Conservation (phyloP, 2,329 filamentous ascomycete species). For the Colletotrichum cereale region DNA sequence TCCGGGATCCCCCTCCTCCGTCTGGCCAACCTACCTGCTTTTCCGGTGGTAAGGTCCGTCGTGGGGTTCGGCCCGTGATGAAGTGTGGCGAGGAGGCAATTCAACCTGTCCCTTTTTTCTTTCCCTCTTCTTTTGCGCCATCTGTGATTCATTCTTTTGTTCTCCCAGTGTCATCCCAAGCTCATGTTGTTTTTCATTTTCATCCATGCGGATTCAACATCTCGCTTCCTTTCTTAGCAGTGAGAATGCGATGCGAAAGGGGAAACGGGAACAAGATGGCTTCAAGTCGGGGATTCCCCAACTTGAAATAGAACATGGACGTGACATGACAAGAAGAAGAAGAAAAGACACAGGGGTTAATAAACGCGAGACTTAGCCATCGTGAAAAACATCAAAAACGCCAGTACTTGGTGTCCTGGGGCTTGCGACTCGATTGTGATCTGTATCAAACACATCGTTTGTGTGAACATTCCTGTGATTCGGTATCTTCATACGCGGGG, state of each 20-base stretch:
- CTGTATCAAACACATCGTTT: background rate
- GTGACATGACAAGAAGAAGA: background rate
- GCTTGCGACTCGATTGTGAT: background rate
- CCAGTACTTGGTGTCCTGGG: background rate
- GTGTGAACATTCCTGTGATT: slow-evolving; percentile 7
- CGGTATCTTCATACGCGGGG: slow-evolving; percentile 1
- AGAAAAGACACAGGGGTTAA: background rate
- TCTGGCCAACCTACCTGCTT: slow-evolving; percentile 2
- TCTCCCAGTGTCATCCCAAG: background rate
- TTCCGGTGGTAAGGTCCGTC: background rate
- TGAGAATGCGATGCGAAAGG: background rate
- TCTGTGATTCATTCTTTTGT: background rate
- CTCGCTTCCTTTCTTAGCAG: slow-evolving; percentile 19
- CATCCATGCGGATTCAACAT: slow-evolving; percentile 41
- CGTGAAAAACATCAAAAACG: background rate
- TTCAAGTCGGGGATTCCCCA: no score
- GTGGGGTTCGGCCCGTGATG: background rate
- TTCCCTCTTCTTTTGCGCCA: background rate
- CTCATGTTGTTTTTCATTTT: slow-evolving; percentile 1
- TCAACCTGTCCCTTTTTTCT: slow-evolving; percentile 27
- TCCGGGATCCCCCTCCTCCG: background rate
- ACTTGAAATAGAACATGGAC: background rate
- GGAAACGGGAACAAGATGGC: slow-evolving; percentile 3
- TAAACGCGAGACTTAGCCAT: background rate
- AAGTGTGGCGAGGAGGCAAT: slow-evolving; percentile 9